Conservation (phyloP, 2,329 filamentous ascomycete genomes). For the Capronia coronata region DNA sequence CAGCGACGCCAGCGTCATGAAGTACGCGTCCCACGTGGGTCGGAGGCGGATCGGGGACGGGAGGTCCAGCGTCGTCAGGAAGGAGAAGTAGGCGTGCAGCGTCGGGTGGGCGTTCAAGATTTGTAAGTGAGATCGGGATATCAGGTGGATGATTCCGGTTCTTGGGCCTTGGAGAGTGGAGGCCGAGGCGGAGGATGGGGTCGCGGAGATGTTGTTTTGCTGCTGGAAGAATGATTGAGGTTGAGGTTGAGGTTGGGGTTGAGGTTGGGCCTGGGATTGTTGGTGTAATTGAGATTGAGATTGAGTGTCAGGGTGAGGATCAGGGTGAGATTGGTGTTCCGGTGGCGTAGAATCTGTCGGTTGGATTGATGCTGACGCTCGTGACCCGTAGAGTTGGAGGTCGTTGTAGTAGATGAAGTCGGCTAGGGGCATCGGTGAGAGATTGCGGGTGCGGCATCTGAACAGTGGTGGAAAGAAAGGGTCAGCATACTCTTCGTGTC, state of each 20-base stretch:
- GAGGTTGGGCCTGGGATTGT: constrained; percentile 1
- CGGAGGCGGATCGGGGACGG: constrained; percentile 71
- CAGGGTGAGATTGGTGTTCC: background rate
- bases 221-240: background rate
- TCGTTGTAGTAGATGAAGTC: constrained; percentile 62
- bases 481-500: too few species aligned
- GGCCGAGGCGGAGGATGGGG: too few species aligned
- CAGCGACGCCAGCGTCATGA: constrained; percentile 91
- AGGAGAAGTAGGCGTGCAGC: constrained; percentile 63
- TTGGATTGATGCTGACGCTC: constrained; percentile 32
- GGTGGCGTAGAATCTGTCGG: too few species aligned
- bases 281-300: background rate
- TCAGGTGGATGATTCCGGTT: constrained; percentile 59
- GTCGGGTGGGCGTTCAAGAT: constrained; percentile 77
- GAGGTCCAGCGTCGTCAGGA: constrained; percentile 68
- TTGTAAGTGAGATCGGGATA: constrained; percentile 73
- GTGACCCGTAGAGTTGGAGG: constrained; percentile 61
- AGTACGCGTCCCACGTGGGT: constrained; percentile 93
- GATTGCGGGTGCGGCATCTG: constrained; percentile 45
- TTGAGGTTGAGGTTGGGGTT: background rate
- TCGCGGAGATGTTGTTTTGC: too few species aligned
- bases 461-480: constrained; percentile 1
- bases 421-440: constrained; percentile 49
- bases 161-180: too few species aligned
- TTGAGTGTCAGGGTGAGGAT: background rate